These are phyloP conservation scores for Chlamydomonas applanata DNA, from an alignment of 139 green algal genomes.

Conservation along the genomic window DNA sequence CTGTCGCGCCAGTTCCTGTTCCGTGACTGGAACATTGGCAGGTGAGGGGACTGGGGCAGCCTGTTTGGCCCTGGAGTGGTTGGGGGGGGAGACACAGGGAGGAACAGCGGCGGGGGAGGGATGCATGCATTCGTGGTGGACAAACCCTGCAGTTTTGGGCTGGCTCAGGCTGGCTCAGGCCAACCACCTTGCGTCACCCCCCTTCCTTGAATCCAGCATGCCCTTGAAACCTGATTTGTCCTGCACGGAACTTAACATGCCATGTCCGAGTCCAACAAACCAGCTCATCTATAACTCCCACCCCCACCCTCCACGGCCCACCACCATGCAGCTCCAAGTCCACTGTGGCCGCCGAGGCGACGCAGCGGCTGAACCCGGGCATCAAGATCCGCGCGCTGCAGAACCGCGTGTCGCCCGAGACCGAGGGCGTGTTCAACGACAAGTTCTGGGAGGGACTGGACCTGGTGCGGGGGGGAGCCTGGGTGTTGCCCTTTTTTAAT, in stretches of 20 bases:
- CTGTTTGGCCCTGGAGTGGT: background rate
- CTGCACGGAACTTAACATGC: too few species aligned
- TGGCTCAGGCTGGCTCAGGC: too few species aligned
- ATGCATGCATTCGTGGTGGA: too few species aligned
- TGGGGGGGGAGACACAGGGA: too few species aligned
- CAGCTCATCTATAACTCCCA: background rate
- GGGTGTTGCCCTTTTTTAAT: too few species aligned
- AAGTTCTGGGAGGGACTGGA: slow-evolving; percentile 78
- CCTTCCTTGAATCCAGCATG: too few species aligned
- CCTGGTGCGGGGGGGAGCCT: slow-evolving; percentile 6
- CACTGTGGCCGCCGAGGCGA: slow-evolving; percentile 71
- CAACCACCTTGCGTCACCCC: too few species aligned
- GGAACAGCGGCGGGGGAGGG: too few species aligned
- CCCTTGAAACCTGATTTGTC: too few species aligned
- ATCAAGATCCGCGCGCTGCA: slow-evolving; percentile 84
- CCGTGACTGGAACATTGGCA: slow-evolving; percentile 94
- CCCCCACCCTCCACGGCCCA: background rate
- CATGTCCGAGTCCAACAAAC: too few species aligned
- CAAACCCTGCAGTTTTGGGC: too few species aligned
- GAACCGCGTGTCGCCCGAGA: slow-evolving; percentile 93
- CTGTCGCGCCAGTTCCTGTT: slow-evolving; percentile 98
- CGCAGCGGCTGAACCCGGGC: slow-evolving; percentile 77
- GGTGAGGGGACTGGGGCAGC: slow-evolving; percentile 27
- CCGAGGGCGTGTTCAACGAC: slow-evolving; percentile 93
- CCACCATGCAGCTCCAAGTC: slow-evolving; percentile 73